Conservation (phyloP, 2,329 filamentous ascomycete genomes). For the Aspergillus caelatus region DNA sequence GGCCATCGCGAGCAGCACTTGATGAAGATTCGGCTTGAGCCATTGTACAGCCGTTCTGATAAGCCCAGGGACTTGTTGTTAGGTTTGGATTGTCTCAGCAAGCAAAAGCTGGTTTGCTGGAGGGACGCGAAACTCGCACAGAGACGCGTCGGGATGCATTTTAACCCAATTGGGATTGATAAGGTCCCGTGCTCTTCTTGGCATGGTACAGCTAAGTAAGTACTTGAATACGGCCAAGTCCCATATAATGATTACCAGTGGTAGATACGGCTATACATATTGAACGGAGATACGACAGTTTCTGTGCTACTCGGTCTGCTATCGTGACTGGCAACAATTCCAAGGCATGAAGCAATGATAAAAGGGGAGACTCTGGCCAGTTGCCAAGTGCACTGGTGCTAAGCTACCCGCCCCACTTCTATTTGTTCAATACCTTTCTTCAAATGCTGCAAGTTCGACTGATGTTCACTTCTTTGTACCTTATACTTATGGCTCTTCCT, state of each 20-base stretch:
- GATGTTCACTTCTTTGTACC: neutral
- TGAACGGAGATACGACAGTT: neutral
- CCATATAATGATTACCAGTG: neutral
- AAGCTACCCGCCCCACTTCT: neutral
- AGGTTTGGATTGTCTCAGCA: neutral
- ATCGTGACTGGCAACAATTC: neutral
- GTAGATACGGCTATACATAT: neutral
- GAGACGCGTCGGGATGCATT: constrained; percentile 29
- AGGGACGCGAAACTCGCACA: constrained; percentile 30
- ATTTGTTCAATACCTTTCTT: neutral
- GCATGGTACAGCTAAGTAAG: neutral
- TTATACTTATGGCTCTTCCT: neutral
- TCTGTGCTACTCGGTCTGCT: neutral
- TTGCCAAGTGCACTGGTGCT: neutral
- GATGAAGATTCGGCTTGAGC: constrained; percentile 52
- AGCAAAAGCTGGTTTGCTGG: constrained; percentile 4
- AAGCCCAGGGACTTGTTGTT: neutral
- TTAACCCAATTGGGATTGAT: constrained; percentile 9
- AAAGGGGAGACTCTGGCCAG: neutral
- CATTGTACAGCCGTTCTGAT: constrained; percentile 31
- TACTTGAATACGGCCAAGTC: neutral
- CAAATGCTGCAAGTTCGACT: neutral
- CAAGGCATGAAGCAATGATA: neutral
- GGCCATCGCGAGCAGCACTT: constrained; percentile 44
- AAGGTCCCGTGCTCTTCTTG: constrained; percentile 1